phyloP scores from a whole-genome alignment of 306 rosid species.

The Pterocarpus macrocarpus region DNA sequence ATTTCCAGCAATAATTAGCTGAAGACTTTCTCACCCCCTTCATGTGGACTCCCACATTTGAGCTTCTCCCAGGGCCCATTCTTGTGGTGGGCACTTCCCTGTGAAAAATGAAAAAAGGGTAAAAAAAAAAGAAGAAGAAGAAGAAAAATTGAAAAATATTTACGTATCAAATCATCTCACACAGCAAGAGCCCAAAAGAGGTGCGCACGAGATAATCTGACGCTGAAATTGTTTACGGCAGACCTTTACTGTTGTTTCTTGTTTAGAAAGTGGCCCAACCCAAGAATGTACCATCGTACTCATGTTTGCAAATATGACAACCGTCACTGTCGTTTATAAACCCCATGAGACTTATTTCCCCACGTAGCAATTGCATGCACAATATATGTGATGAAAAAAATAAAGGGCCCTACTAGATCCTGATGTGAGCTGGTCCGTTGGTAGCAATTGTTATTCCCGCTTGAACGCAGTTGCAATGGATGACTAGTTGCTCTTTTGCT shows the following conservation, averaged over 20 bases:
- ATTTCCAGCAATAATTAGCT: too few species aligned
- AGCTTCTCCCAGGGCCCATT: too few species aligned
- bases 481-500: constrained; percentile 26
- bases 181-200: constrained; percentile 39
- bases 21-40: too few species aligned
- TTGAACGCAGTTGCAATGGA: constrained; percentile 5
- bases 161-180: not conserved
- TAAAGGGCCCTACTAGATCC: constrained; percentile 38
- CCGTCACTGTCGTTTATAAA: constrained; percentile 36
- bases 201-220: constrained; percentile 1
- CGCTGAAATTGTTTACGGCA: constrained; percentile 18
- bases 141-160: not conserved
- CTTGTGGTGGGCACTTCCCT: too few species aligned
- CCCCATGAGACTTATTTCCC: constrained; percentile 30
- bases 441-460: not conserved
- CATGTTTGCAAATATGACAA: constrained; percentile 23
- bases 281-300: constrained; percentile 12
- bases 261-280: constrained; percentile 40
- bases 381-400: not conserved
- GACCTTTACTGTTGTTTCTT: constrained; percentile 15
- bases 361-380: constrained; percentile 19
- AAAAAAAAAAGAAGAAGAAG: too few species aligned
- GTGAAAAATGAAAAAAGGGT: too few species aligned
- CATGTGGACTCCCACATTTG: too few species aligned
- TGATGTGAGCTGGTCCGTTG: constrained; percentile 16